Evolutionary conservation across 2,329 filamentous ascomycete species (phyloP).

Genomic region (Ilyonectria mors-panacis): DNA sequence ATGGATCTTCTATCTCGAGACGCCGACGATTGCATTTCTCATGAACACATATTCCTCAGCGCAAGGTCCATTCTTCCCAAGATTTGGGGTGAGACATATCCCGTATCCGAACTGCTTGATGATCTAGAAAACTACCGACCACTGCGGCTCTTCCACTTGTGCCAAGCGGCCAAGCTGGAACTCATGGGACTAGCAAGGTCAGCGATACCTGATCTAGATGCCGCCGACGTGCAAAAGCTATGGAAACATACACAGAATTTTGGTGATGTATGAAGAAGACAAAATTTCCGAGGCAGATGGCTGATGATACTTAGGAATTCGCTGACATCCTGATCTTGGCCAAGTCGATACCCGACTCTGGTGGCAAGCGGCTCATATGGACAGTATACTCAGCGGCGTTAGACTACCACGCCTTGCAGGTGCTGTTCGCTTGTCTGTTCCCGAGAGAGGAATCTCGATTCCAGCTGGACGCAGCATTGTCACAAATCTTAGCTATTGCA

Average conservation of each 20-base stretch:
- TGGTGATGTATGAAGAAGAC: constrained; percentile 30
- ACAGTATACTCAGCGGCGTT: constrained; percentile 39
- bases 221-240: constrained; percentile 1
- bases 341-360: neutral
- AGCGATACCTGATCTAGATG: neutral
- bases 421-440: constrained; percentile 28
- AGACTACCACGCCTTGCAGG: constrained; percentile 38
- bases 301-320: constrained; percentile 37
- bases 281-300: rapidly evolving
- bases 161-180: constrained; percentile 40
- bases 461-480: neutral
- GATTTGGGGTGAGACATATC: constrained; percentile 41
- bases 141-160: constrained; percentile 36
- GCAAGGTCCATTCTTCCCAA: constrained; percentile 40
- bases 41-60: constrained; percentile 37
- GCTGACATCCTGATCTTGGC: constrained; percentile 36
- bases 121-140: constrained; percentile 43
- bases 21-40: constrained; percentile 41
- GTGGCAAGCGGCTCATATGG: constrained; percentile 44
- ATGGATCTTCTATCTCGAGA: constrained; percentile 41
- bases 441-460: neutral
- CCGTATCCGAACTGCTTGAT: constrained; percentile 37
- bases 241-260: constrained; percentile 36
- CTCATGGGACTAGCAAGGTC: constrained; percentile 34
- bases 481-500: constrained; percentile 35